Conservation (phyloP, 2,329 filamentous ascomycete species). For the Drechslera avenae region DNA sequence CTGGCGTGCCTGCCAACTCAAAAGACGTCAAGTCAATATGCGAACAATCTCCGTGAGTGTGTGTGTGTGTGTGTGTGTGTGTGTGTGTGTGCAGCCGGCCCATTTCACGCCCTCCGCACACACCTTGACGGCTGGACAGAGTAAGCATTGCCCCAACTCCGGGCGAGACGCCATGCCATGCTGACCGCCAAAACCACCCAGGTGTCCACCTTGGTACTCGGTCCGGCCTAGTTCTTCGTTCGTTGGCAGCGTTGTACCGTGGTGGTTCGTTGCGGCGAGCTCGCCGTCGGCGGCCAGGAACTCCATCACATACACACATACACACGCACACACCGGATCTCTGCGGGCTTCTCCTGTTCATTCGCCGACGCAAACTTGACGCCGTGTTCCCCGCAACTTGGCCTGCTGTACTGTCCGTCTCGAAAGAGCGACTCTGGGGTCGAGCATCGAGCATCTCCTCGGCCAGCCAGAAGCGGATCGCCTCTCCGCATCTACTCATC, state of each 20-base stretch:
- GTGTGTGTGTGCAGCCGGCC: not conserved
- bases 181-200: constrained; percentile 8
- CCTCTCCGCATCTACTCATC: constrained; percentile 11
- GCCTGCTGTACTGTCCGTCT: constrained; percentile 21
- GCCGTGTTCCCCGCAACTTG: constrained; percentile 36
- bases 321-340: constrained; percentile 24
- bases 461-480: constrained; percentile 22
- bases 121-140: not conserved
- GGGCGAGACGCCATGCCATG: not conserved
- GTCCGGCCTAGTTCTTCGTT: constrained; percentile 1
- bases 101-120: not conserved
- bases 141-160: not conserved
- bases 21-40: constrained; percentile 14
- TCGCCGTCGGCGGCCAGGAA: constrained; percentile 29
- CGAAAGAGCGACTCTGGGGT: constrained; percentile 18
- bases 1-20: constrained; percentile 10
- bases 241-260: constrained; percentile 8
- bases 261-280: constrained; percentile 16
- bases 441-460: constrained; percentile 39
- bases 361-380: constrained; percentile 22
- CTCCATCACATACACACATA: constrained; percentile 4
- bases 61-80: too few species aligned
- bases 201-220: not conserved
- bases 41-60: constrained; percentile 13
- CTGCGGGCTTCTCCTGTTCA: constrained; percentile 24